These are phyloP conservation scores for Nicotiana rustica DNA, from an alignment of 305 asterid genomes.

Conservation along the genomic window DNA sequence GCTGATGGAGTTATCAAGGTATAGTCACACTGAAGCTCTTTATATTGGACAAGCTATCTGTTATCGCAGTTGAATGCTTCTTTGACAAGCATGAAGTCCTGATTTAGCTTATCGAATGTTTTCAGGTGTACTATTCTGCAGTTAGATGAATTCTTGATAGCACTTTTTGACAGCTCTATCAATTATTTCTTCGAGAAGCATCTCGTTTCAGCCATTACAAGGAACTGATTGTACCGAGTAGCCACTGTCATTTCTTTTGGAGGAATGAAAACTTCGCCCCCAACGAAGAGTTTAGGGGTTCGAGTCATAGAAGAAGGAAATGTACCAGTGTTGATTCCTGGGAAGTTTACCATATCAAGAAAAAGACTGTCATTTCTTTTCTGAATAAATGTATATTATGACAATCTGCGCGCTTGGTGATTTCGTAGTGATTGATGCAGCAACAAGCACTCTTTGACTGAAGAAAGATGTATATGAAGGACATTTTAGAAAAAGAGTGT, in stretches of 20 bases:
- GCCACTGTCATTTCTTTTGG: no score
- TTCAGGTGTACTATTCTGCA: constrained; percentile 60
- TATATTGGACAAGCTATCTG: background rate
- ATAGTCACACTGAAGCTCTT: background rate
- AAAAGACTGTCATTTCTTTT: background rate
- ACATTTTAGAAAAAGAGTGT: background rate
- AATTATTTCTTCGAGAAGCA: background rate
- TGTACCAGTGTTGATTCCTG: background rate
- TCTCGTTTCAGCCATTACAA: constrained; percentile 4
- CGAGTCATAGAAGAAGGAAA: background rate
- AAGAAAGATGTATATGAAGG: constrained; percentile 1
- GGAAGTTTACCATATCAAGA: background rate
- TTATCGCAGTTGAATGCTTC: background rate
- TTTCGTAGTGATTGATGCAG: background rate
- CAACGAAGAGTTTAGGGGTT: background rate
- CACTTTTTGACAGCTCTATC: background rate
- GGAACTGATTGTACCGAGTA: constrained; percentile 12
- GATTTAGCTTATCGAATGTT: constrained; percentile 24
- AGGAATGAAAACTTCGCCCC: background rate
- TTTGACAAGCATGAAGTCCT: constrained; percentile 21
- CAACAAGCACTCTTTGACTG: background rate
- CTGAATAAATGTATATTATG: background rate
- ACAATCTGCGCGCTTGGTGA: background rate
- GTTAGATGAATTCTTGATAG: constrained; percentile 37
- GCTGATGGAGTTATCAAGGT: constrained; percentile 75